These are phyloP conservation scores for Anthracocystis panici-leucophaei DNA, from an alignment of 1,284 basidiomycete species.

Conservation along the genomic window DNA sequence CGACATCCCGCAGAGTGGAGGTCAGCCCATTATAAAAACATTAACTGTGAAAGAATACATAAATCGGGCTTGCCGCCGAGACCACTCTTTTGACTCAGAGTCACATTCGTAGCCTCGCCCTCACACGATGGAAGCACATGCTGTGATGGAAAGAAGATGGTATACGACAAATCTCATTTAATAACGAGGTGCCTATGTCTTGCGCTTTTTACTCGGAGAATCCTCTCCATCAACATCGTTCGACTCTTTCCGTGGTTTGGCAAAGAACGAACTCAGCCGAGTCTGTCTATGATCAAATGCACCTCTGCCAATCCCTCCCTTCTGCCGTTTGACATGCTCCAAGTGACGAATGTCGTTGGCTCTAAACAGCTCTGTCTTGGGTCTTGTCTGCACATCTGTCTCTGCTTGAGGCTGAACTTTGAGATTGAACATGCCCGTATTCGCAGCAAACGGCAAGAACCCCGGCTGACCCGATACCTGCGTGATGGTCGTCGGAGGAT, in stretches of 20 bases:
- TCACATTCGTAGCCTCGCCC: not conserved
- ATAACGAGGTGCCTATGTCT: slow-evolving; percentile 4
- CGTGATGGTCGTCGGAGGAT: slow-evolving; percentile 39
- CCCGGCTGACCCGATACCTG: slow-evolving; percentile 25
- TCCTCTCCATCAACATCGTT: not conserved
- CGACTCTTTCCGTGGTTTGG: not conserved
- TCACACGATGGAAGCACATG: not conserved
- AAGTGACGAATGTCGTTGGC: slow-evolving; percentile 42
- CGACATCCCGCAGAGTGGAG: slow-evolving; percentile 14
- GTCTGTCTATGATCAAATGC: slow-evolving; percentile 35
- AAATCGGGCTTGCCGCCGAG: not conserved
- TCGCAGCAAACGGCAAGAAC: slow-evolving; percentile 49
- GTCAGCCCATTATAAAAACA: not conserved
- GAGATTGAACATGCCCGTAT: slow-evolving; percentile 57
- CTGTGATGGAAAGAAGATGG: too few species aligned
- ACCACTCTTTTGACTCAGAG: not conserved
- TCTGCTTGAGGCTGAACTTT: slow-evolving; percentile 18
- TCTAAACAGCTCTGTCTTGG: slow-evolving; percentile 30
- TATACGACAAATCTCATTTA: not conserved
- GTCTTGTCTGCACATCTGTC: not conserved
- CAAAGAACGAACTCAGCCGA: slow-evolving; percentile 42
- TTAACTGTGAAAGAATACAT: too few species aligned
- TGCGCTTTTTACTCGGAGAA: slow-evolving; percentile 33
- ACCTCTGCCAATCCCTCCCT: slow-evolving; percentile 39
- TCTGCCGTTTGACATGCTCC: slow-evolving; percentile 35